Evolutionary conservation across 2,329 filamentous ascomycete species (phyloP).

Genomic region (Tolypocladium paradoxum): DNA sequence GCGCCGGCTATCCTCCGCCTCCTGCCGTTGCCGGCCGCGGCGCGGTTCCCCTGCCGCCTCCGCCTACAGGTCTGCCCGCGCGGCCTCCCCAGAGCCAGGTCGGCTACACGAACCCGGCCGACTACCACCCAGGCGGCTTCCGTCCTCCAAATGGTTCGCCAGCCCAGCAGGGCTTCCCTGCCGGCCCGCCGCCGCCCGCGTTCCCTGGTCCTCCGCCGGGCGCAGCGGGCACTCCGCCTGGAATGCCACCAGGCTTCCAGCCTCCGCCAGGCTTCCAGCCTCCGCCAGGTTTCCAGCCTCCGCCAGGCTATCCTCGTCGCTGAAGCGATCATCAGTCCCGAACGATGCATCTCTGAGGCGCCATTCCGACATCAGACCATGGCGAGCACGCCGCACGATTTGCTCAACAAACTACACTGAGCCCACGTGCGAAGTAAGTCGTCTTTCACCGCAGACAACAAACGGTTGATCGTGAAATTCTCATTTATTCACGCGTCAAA

Average conservation of each 20-base stretch:
- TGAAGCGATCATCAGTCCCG: neutral
- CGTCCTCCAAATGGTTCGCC: constrained; percentile 27
- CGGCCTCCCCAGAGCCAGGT: constrained; percentile 36
- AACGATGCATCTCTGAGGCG: neutral
- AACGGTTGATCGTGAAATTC: neutral
- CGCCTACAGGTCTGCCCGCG: constrained; percentile 39
- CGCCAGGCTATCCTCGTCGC: constrained; percentile 27
- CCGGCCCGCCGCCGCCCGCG: constrained; percentile 26
- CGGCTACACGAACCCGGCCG: constrained; percentile 34
- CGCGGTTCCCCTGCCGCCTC: constrained; percentile 32
- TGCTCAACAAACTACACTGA: neutral
- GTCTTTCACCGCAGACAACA: neutral
- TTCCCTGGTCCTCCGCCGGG: constrained; percentile 27
- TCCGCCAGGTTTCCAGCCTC: constrained; percentile 27
- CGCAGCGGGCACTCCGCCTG: constrained; percentile 21
- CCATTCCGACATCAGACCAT: neutral
- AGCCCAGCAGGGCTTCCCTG: constrained; percentile 27
- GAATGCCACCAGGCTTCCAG: constrained; percentile 34
- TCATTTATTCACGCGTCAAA: constrained; percentile 1
- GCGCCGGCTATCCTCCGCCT: constrained; percentile 12
- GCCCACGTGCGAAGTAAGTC: neutral
- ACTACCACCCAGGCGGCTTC: constrained; percentile 34
- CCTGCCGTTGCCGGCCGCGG: constrained; percentile 17
- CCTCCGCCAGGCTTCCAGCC: constrained; percentile 33
- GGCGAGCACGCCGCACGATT: neutral